Percentiles rank a stretch among this genome's conserved stretches.
phyloP scores from a whole-genome alignment of 352 stramenopile species.

The Phytophthora litchii region DNA sequence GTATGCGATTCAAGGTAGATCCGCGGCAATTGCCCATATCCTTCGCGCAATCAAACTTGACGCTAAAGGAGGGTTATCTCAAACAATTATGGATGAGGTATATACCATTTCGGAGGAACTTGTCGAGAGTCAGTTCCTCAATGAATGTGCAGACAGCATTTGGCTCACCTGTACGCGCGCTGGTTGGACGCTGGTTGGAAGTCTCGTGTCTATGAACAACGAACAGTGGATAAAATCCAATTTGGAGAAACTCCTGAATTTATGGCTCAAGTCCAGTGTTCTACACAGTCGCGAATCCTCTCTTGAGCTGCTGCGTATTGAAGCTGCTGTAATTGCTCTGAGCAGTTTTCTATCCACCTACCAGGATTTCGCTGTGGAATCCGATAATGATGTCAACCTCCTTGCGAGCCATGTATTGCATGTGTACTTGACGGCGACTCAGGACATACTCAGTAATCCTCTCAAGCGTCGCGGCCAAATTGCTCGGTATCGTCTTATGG shows the following conservation, averaged over 20 bases:
- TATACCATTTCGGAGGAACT: slow-evolving; percentile 73
- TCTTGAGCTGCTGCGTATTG: slow-evolving; percentile 82
- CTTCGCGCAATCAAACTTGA: slow-evolving; percentile 56
- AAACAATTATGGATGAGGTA: slow-evolving; percentile 64
- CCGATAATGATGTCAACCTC: slow-evolving; percentile 53
- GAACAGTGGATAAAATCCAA: slow-evolving; percentile 63
- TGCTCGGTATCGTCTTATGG: slow-evolving; percentile 75
- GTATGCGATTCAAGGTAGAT: slow-evolving; percentile 80
- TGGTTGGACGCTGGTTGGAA: slow-evolving; percentile 81
- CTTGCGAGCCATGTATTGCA: slow-evolving; percentile 77
- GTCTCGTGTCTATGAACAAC: slow-evolving; percentile 69
- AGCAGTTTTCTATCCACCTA: slow-evolving; percentile 61
- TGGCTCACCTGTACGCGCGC: slow-evolving; percentile 89
- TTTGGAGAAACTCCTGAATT: slow-evolving; percentile 60
- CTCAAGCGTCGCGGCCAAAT: slow-evolving; percentile 84
- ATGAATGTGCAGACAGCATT: slow-evolving; percentile 77
- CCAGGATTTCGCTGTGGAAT: slow-evolving; percentile 34
- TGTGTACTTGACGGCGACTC: slow-evolving; percentile 63
- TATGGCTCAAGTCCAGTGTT: slow-evolving; percentile 82
- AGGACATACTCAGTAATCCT: slow-evolving; percentile 69
- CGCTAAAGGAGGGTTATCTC: slow-evolving; percentile 51
- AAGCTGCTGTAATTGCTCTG: slow-evolving; percentile 76
- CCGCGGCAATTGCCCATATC: slow-evolving; percentile 69
- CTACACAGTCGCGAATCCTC: slow-evolving; percentile 83
- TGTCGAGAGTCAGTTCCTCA: slow-evolving; percentile 80